phyloP scores from a whole-genome alignment of 106 monocot species.

The Acorus gramineus region DNA sequence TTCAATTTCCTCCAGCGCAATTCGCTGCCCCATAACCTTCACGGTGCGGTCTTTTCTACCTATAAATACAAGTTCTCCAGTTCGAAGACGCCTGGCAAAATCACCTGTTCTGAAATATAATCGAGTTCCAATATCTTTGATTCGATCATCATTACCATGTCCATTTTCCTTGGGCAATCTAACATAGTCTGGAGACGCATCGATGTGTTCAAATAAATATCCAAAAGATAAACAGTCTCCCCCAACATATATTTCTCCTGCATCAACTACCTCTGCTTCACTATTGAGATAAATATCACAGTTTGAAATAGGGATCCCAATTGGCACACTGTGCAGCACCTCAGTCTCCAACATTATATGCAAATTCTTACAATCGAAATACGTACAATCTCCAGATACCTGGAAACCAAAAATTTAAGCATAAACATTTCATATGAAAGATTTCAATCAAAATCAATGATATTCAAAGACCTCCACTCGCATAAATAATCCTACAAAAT shows the following conservation, averaged over 20 bases:
- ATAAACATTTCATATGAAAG: too few species aligned
- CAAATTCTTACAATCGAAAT: conserved; percentile 76
- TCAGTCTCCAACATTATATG: conserved; percentile 38
- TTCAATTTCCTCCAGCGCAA: conserved; percentile 82
- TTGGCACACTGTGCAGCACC: conserved; percentile 57
- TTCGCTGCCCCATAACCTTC: conserved; percentile 78
- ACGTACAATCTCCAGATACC: conserved; percentile 91
- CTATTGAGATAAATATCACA: conserved; percentile 44
- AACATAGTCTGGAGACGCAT: neutral
- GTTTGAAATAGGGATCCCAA: conserved; percentile 75
- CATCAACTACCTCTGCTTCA: conserved; percentile 27
- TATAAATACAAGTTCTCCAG: conserved; percentile 60
- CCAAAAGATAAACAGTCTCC: conserved; percentile 75
- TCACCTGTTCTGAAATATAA: conserved; percentile 72
- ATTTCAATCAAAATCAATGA: too few species aligned
- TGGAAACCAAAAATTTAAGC: conserved; percentile 9
- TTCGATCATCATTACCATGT: neutral
- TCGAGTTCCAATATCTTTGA: conserved; percentile 3
- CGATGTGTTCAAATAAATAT: conserved; percentile 42
- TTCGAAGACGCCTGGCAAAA: conserved; percentile 53
- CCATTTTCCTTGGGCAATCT: too few species aligned
- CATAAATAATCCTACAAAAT: too few species aligned
- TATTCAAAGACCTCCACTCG: too few species aligned
- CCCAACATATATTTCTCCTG: conserved; percentile 67
- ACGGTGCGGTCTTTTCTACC: conserved; percentile 75